Evolutionary conservation across 495 filamentous ascomycete species (phyloP).

Genomic region (Penicillium lividum): DNA sequence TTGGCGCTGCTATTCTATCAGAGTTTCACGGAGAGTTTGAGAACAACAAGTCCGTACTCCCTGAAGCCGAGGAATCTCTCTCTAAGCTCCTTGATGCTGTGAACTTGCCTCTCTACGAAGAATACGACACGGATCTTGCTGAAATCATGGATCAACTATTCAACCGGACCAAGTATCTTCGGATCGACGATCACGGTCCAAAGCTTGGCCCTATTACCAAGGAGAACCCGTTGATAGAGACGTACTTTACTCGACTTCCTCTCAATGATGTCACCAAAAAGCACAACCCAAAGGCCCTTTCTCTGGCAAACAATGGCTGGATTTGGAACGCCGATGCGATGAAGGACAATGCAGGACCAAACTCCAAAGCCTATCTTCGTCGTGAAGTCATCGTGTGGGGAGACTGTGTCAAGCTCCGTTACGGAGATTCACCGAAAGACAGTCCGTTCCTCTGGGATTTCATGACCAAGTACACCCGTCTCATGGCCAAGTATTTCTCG

Average conservation of each 20-base stretch:
- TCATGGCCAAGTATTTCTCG: conserved; percentile 94
- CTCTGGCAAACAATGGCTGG: conserved; percentile 96
- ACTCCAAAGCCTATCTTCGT: conserved; percentile 85
- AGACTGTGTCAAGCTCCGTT: conserved; percentile 96
- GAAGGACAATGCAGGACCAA: conserved; percentile 86
- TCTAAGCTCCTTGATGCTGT: conserved; percentile 73
- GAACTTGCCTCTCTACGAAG: conserved; percentile 84
- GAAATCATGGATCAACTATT: conserved; percentile 87
- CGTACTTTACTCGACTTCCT: conserved; percentile 93
- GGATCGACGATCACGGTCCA: conserved; percentile 88
- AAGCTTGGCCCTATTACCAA: conserved; percentile 77
- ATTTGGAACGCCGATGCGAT: conserved; percentile 96
- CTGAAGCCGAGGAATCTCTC: conserved; percentile 48
- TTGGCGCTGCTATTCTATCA: conserved; percentile 69
- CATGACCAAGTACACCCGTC: conserved; percentile 87
- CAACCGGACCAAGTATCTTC: conserved; percentile 90
- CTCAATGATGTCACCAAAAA: conserved; percentile 74
- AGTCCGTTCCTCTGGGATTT: conserved; percentile 94
- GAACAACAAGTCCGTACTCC: conserved; percentile 38
- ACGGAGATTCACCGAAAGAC: conserved; percentile 77
- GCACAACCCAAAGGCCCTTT: conserved; percentile 73
- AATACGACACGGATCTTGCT: conserved; percentile 82
- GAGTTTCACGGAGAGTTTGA: conserved; percentile 69
- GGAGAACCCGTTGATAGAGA: conserved; percentile 82
- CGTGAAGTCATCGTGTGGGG: conserved; percentile 98